These are phyloP conservation scores for Quercus phellos DNA, from an alignment of 331 rosid genomes.

Conservation along the genomic window DNA sequence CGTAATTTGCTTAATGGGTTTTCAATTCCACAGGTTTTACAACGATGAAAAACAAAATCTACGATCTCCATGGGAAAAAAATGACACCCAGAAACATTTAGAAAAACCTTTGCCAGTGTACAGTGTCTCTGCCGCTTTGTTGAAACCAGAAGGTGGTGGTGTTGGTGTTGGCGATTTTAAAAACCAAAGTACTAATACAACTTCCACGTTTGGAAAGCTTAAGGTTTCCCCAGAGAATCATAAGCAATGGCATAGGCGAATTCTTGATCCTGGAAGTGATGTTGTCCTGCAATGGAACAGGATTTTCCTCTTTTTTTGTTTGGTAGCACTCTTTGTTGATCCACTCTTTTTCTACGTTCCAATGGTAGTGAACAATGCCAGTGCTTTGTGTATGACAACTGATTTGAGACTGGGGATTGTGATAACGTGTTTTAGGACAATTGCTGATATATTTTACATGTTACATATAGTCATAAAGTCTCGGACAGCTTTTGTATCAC, in stretches of 20 bases:
- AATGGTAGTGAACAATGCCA: conserved; percentile 31
- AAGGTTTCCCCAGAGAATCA: conserved; percentile 49
- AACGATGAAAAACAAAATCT: conserved; percentile 39
- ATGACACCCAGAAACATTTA: conserved; percentile 24
- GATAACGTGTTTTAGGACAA: conserved; percentile 68
- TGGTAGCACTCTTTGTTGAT: conserved; percentile 74
- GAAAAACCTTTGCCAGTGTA: conserved; percentile 42
- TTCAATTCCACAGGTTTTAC: conserved; percentile 43
- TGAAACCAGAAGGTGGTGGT: conserved; percentile 32
- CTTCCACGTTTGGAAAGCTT: conserved; percentile 37
- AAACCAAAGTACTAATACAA: conserved; percentile 5
- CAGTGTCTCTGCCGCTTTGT: conserved; percentile 28
- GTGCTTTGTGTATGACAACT: conserved; percentile 59
- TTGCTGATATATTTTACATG: conserved; percentile 71
- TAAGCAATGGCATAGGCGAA: conserved; percentile 40
- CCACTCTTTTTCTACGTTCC: conserved; percentile 87
- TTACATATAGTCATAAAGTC: conserved; percentile 66
- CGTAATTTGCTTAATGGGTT: conserved; percentile 20
- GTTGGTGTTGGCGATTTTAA: conserved; percentile 19
- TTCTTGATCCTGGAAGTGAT: conserved; percentile 88
- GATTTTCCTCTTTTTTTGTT: conserved; percentile 58
- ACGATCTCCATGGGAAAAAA: conserved; percentile 36
- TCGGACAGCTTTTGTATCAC: conserved; percentile 76
- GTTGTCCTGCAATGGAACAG: conserved; percentile 67
- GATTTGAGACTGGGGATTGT: conserved; percentile 70